Conservation (phyloP, 1,139 yeast genomes). For the Kluyveromyces sp. region DNA sequence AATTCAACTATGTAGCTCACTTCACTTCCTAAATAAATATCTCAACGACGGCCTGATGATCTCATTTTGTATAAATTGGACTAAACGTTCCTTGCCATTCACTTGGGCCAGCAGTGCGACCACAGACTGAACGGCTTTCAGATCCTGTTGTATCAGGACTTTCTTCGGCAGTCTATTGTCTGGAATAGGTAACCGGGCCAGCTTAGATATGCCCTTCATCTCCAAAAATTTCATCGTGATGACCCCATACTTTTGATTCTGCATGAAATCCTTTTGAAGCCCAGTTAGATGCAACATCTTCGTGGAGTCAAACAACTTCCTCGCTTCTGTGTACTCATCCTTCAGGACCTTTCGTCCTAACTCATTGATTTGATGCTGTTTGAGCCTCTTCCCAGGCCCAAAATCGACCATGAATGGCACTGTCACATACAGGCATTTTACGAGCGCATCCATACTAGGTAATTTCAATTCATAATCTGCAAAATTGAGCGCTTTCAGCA, state of each 20-base stretch:
- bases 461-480: conserved; percentile 10
- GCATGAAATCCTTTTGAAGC: neutral
- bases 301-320: neutral
- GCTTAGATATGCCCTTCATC: conserved; percentile 7
- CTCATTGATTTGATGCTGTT: neutral
- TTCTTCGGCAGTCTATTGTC: conserved; percentile 12
- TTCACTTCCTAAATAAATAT: conserved; percentile 10
- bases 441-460: conserved; percentile 11
- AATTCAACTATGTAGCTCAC: neutral
- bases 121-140: conserved; percentile 15
- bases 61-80: conserved; percentile 15
- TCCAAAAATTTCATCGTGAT: conserved; percentile 13
- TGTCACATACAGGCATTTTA: conserved; percentile 17
- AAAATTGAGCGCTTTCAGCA: conserved; percentile 8
- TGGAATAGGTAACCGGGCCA: conserved; percentile 18
- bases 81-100: conserved; percentile 16
- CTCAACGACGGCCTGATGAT: conserved; percentile 15
- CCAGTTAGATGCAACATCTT: conserved; percentile 1
- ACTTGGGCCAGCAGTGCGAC: conserved; percentile 22
- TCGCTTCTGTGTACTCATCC: conserved; percentile 1
- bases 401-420: conserved; percentile 11
- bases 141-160: conserved; percentile 14
- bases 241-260: conserved; percentile 1
- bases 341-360: conserved; percentile 9
- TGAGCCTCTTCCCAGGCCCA: conserved; percentile 7